These are phyloP conservation scores for Talaromyces verruculosus DNA, from an alignment of 2,329 filamentous ascomycete genomes.

Conservation along the genomic window DNA sequence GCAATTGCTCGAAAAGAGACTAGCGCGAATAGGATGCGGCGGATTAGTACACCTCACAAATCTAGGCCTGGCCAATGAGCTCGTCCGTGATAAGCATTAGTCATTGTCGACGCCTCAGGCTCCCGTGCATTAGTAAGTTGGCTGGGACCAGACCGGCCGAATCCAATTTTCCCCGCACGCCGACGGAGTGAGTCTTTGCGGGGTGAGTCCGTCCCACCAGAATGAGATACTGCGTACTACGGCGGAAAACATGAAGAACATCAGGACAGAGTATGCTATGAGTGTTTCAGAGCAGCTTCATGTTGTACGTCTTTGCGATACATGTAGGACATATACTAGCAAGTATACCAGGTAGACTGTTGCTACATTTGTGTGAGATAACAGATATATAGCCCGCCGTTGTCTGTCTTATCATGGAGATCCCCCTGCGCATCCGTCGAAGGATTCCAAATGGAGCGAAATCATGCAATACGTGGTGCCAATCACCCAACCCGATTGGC, in stretches of 20 bases:
- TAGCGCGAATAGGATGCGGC: neutral
- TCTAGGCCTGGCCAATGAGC: neutral
- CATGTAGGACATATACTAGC: neutral
- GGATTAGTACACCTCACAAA: neutral
- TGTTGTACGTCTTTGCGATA: neutral
- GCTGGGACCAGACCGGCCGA: neutral
- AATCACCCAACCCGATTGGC: neutral
- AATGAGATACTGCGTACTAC: too few species aligned
- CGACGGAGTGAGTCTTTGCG: neutral
- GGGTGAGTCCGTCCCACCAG: constrained; percentile 2
- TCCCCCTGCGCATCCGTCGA: neutral
- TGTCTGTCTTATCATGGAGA: neutral
- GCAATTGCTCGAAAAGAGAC: neutral
- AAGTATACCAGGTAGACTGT: too few species aligned
- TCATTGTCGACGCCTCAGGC: neutral
- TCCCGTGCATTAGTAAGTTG: neutral
- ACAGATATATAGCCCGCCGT: neutral
- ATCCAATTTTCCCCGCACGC: neutral
- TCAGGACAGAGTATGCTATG: neutral
- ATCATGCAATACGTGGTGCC: constrained; percentile 3
- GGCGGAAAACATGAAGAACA: neutral
- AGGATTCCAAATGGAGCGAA: neutral
- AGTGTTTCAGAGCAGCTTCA: neutral
- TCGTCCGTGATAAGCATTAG: neutral
- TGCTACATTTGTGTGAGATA: neutral